Conservation (phyloP, 306 rosid genomes). For the Pachyrhizus erosus region DNA sequence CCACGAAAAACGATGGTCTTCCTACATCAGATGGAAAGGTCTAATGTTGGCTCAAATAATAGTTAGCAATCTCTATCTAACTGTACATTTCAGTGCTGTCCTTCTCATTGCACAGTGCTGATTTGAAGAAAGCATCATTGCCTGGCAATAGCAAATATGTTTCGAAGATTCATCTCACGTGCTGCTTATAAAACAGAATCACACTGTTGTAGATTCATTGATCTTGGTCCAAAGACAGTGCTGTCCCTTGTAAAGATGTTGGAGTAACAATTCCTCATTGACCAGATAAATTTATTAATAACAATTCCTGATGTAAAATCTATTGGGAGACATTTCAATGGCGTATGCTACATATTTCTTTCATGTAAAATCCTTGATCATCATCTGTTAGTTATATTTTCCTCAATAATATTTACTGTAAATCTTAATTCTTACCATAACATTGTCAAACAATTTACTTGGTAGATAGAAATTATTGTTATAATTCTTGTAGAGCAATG, state of each 20-base stretch:
- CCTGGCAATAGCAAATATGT: conserved; percentile 29
- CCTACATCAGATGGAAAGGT: conserved; percentile 65
- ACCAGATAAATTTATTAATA: conserved; percentile 30
- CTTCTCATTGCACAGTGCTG: background rate
- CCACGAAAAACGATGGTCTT: conserved; percentile 34
- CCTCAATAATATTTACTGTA: conserved; percentile 15
- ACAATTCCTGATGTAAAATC: background rate
- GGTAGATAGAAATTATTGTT: background rate
- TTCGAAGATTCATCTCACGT: conserved; percentile 3
- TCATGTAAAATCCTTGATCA: background rate
- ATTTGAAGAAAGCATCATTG: conserved; percentile 36
- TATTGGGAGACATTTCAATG: background rate
- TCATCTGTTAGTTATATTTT: conserved; percentile 1
- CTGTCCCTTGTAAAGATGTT: conserved; percentile 50
- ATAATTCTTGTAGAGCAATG: conserved; percentile 8
- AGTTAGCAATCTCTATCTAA: conserved; percentile 31
- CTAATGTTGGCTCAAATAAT: conserved; percentile 34
- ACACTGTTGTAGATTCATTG: conserved; percentile 45
- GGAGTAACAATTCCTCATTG: conserved; percentile 39
- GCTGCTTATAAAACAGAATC: conserved; percentile 37
- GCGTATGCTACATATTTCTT: conserved; percentile 7
- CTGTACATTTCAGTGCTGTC: conserved; percentile 34
- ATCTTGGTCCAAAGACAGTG: conserved; percentile 35
- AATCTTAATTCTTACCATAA: background rate
- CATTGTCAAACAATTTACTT: background rate